Conservation (phyloP, 2,329 filamentous ascomycete genomes). For the Pseudogymnoascus sp. region DNA sequence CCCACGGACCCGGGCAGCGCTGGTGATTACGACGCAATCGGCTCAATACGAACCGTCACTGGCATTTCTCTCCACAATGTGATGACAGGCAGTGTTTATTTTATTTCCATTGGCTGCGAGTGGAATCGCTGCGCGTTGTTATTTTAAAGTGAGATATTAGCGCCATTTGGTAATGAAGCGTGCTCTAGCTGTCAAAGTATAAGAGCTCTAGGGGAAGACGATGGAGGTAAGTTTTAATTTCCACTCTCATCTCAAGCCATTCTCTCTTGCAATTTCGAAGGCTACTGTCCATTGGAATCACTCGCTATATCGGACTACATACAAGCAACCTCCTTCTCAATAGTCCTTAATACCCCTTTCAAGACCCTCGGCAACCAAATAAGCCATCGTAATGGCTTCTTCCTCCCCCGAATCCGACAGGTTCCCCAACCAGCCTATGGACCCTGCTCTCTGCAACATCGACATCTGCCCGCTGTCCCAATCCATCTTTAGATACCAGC, state of each 20-base stretch:
- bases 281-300: neutral
- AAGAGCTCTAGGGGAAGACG: neutral
- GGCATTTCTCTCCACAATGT: neutral
- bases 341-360: neutral
- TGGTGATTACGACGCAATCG: neutral
- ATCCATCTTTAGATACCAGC: conserved; percentile 44
- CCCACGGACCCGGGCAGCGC: neutral
- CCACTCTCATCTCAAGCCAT: neutral
- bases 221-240: neutral
- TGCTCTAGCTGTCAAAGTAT: neutral
- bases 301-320: neutral
- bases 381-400: neutral
- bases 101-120: neutral
- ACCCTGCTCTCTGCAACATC: conserved; percentile 27
- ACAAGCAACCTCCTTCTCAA: neutral
- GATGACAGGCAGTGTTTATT: neutral
- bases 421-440: neutral
- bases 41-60: neutral
- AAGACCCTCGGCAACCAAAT: neutral
- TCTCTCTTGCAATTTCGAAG: neutral
- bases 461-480: conserved; percentile 28
- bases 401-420: neutral
- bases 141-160: neutral
- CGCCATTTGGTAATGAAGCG: neutral
- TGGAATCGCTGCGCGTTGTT: neutral